Base-by-base conservation (phyloP, 257 asterid species). In the Nicotiana tomentosiformis region DNA sequence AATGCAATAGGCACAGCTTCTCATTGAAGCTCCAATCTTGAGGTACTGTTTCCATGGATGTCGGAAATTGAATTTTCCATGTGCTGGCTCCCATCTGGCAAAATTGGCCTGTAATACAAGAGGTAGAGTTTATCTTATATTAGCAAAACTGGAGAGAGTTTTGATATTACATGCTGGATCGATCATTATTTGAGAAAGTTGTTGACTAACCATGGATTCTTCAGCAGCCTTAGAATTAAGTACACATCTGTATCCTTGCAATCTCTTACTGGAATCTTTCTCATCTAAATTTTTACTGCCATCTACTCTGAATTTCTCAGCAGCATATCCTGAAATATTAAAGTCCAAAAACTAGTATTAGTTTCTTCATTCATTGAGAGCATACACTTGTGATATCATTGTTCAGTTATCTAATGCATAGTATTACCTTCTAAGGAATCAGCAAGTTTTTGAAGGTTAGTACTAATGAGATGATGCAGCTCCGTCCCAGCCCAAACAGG, bases 401-500 rank as follows among this genome's bases (percentile, higher is more conserved):
- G 4, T 43, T 80, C 61, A 62, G 61, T 43, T 80, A 8, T 3
- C 26, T 5, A 49, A 62, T 60, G 30, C 39, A 14, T 66, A 23
- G 26, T 23, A 39, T 67, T 89, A 94, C 98, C 95, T 77, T 93
- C 94, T 60, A 93, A 87, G 70, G 98, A 93, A 89, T 91, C 96
- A 26, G 97, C 92, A 37, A 95, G 92, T 83, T 91, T 93, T 39
- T 86, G 90, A 87, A 91, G 83, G 90, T 95, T 93, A 78, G 53
- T 90, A 39, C 58, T 87, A 56, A 92, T 84, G 56, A 93, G 96
- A 87, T 66, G 68, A 66, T 95, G 98, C 23, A 95, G 93, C 85
- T 95, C 97, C 9, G 69, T 85, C 46, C 98, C 97, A 9, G 98
- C 98, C 98, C 98, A 95, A 0, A 91, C 95, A 4, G 98, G 97